Percentiles rank a stretch among this genome's conserved stretches.
These are phyloP conservation scores for Yamadazyma siamensis DNA, from an alignment of 1,139 yeast species.

Conservation along the genomic window DNA sequence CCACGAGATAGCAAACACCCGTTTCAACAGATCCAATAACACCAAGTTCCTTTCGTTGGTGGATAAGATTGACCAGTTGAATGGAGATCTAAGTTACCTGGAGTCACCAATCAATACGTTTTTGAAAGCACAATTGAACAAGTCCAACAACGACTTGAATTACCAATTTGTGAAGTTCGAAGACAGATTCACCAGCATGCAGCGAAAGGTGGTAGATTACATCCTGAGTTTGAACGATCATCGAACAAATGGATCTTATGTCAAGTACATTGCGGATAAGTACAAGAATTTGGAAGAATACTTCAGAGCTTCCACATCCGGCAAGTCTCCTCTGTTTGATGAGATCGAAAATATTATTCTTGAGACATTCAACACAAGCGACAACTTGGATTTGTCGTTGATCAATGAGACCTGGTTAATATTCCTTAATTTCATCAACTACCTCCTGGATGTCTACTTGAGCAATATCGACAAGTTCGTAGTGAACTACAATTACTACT, in stretches of 20 bases:
- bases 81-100: constrained; percentile 15
- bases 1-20: constrained; percentile 23
- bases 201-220: constrained; percentile 35
- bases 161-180: constrained; percentile 37
- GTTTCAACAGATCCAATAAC: constrained; percentile 14
- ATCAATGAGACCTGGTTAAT: constrained; percentile 48
- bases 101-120: constrained; percentile 36
- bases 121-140: constrained; percentile 31
- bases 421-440: constrained; percentile 34
- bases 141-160: constrained; percentile 32
- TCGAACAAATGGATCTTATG: constrained; percentile 36
- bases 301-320: constrained; percentile 24
- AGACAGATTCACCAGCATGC: constrained; percentile 37
- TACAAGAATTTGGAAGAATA: constrained; percentile 36
- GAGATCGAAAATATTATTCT: constrained; percentile 28
- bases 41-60: constrained; percentile 37
- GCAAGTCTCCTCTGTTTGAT: constrained; percentile 17
- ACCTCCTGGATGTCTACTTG: constrained; percentile 31
- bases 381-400: constrained; percentile 41
- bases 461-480: constrained; percentile 33
- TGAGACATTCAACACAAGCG: constrained; percentile 37
- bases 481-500: constrained; percentile 37
- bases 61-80: constrained; percentile 36
- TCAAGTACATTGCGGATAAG: constrained; percentile 39
- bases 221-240: constrained; percentile 30